Evolutionary conservation across 306 rosid species (phyloP).

Genomic region (Glycine latifolia): DNA sequence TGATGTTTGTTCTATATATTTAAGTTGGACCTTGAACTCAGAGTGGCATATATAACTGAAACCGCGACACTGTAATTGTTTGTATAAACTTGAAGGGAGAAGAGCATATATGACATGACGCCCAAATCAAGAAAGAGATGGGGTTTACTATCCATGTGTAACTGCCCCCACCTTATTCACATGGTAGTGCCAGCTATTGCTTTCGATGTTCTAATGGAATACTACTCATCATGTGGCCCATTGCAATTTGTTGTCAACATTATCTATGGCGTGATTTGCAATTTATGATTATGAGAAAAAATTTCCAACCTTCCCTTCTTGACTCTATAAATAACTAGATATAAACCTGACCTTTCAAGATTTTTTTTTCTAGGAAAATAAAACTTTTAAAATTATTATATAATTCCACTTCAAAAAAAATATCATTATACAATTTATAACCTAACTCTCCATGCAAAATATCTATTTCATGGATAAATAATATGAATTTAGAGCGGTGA

Average conservation of each 20-base stretch:
- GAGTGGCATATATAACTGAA: neutral
- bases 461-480: too few species aligned
- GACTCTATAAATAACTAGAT: neutral
- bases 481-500: too few species aligned
- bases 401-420: too few species aligned
- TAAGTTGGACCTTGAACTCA: neutral
- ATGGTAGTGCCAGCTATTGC: constrained; percentile 47
- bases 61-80: neutral
- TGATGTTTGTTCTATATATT: too few species aligned
- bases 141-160: neutral
- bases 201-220: constrained; percentile 28
- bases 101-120: neutral
- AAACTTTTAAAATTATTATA: too few species aligned
- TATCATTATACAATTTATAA: too few species aligned
- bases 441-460: too few species aligned
- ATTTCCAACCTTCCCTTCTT: constrained; percentile 3
- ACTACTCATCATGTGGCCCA: constrained; percentile 44
- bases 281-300: neutral
- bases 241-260: constrained; percentile 6
- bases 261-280: neutral
- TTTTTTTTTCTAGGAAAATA: neutral
- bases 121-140: constrained; percentile 4
- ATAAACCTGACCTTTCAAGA: neutral
- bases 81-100: neutral
- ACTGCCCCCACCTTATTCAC: constrained; percentile 43